These are phyloP conservation scores for Fusarium fujikuroi DNA, from an alignment of 2,329 filamentous ascomycete genomes.

Conservation along the genomic window DNA sequence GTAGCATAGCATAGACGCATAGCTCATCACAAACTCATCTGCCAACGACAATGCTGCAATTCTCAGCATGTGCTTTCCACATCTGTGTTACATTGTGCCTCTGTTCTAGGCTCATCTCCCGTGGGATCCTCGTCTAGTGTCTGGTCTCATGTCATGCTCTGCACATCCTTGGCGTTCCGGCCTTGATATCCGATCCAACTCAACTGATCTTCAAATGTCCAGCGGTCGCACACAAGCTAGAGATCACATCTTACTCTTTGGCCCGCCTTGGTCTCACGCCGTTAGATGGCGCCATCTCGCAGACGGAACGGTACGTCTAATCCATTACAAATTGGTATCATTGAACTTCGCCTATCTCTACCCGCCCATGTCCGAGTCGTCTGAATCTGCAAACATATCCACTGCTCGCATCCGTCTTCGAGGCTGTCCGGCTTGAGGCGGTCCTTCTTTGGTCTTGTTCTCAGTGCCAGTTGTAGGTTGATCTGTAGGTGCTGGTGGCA, in stretches of 20 bases:
- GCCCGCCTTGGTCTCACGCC: conserved; percentile 4
- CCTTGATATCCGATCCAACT: neutral
- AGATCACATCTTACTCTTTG: neutral
- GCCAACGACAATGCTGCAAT: conserved; percentile 15
- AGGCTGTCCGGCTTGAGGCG: conserved; percentile 45
- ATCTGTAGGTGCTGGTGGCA: conserved; percentile 43
- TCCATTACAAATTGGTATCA: conserved; percentile 8
- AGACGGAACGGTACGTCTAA: conserved; percentile 2
- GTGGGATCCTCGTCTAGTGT: conserved; percentile 27
- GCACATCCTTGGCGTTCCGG: conserved; percentile 1
- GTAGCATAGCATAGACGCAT: neutral
- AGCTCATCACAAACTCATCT: conserved; percentile 1
- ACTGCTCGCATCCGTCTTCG: conserved; percentile 78
- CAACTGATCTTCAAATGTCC: conserved; percentile 4
- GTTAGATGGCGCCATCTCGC: conserved; percentile 26
- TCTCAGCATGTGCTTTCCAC: conserved; percentile 15
- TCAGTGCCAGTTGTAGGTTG: conserved; percentile 35
- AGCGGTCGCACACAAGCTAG: conserved; percentile 4
- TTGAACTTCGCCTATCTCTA: conserved; percentile 17
- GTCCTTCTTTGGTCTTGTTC: conserved; percentile 21
- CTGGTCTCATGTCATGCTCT: conserved; percentile 13
- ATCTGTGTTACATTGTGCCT: conserved; percentile 19
- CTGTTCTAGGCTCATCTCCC: conserved; percentile 24
- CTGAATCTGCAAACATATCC: conserved; percentile 88
- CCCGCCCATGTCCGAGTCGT: conserved; percentile 52